phyloP scores from a whole-genome alignment of 179 eudicot species.

The Actinidia arguta region DNA sequence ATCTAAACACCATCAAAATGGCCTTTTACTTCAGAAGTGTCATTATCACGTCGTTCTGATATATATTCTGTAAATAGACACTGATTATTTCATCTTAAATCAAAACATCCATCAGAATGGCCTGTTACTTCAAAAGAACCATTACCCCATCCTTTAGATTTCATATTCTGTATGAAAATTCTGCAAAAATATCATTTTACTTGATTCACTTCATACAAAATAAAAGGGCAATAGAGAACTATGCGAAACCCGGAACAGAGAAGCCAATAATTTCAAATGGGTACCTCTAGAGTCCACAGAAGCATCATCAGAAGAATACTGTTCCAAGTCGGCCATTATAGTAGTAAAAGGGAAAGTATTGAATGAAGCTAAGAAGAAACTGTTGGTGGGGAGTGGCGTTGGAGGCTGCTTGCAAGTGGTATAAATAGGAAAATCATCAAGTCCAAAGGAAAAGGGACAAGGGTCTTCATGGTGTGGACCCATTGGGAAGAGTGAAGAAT shows the following conservation, averaged over 20 bases:
- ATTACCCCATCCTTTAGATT: too few relatives aligned
- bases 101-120: too few relatives aligned
- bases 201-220: too few relatives aligned
- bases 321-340: conserved; percentile 33
- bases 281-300: conserved; percentile 37
- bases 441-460: background rate
- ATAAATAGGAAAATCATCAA: background rate
- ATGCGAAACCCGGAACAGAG: background rate
- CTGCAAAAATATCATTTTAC: too few relatives aligned
- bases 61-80: too few relatives aligned
- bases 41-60: too few relatives aligned
- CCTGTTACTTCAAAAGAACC: too few relatives aligned
- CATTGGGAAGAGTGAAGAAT: background rate
- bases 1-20: too few relatives aligned
- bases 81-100: too few relatives aligned
- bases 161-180: too few relatives aligned
- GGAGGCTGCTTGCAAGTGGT: background rate
- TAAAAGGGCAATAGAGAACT: background rate
- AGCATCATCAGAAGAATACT: conserved; percentile 19
- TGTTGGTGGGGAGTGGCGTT: background rate
- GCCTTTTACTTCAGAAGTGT: too few relatives aligned
- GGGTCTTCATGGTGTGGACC: conserved; percentile 9
- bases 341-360: background rate
- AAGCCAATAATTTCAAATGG: background rate
- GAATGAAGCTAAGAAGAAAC: background rate